A percentile compares a stretch with the other conserved stretches of the same genome.
phyloP scores from a whole-genome alignment of 2,329 filamentous ascomycete genomes.

The Teratosphaeria nubilosa region DNA sequence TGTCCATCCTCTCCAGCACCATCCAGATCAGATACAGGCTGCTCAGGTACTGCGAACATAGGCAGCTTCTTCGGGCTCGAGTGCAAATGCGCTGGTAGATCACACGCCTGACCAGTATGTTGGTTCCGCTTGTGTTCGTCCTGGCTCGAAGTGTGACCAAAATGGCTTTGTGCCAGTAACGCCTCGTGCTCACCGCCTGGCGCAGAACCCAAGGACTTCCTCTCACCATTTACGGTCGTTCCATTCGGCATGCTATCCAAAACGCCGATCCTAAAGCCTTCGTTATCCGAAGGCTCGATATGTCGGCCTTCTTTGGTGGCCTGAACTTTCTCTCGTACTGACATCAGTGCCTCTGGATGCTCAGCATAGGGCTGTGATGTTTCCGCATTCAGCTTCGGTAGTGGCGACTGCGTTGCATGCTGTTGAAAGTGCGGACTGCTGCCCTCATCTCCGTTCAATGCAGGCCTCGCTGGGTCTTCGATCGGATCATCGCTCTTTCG shows the following conservation, averaged over 20 bases:
- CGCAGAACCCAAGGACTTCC: background rate
- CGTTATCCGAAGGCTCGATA: conserved; percentile 13
- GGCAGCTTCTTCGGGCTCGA: conserved; percentile 26
- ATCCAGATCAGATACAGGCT: conserved; percentile 31
- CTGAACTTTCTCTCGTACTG: conserved; percentile 17
- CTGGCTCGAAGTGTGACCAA: conserved; percentile 5
- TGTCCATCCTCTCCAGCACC: conserved; percentile 2
- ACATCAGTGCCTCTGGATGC: conserved; percentile 15
- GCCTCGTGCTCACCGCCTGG: background rate
- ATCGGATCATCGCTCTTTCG: conserved; percentile 6
- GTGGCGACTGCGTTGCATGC: background rate
- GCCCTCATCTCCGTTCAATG: conserved; percentile 1
- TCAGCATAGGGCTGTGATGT: conserved; percentile 13
- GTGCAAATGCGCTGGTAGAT: conserved; percentile 16
- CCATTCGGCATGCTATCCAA: background rate
- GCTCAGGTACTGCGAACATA: conserved; percentile 34
- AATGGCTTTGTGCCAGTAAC: conserved; percentile 1
- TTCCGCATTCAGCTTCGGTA: background rate
- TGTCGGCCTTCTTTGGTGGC: conserved; percentile 12
- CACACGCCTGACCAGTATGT: conserved; percentile 11
- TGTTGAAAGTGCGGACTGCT: conserved; percentile 5
- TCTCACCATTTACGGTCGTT: background rate
- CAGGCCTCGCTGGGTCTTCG: conserved; percentile 1
- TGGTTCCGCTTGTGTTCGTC: conserved; percentile 13
- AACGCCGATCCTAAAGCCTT: conserved; percentile 8